Evolutionary conservation across 331 rosid genomes (phyloP).

Genomic region (Telfairia occidentalis): DNA sequence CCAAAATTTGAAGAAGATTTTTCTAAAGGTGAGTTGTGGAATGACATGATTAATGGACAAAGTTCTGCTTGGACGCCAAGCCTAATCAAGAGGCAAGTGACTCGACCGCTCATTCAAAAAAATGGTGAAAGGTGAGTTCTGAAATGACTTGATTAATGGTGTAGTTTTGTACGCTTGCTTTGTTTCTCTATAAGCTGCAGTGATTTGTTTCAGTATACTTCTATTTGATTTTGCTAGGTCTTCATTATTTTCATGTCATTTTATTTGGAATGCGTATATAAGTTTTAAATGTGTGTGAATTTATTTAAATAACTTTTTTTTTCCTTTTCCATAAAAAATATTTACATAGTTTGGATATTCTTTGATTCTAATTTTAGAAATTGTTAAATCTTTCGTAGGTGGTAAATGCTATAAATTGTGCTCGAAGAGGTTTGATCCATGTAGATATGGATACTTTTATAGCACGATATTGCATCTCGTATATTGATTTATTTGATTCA

Average conservation of each 20-base stretch:
- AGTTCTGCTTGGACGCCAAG: conserved; percentile 17
- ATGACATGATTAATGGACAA: conserved; percentile 19
- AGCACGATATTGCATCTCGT: no score
- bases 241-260: neutral
- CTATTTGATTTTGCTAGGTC: neutral
- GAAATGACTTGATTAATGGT: no score
- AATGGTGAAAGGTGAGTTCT: no score
- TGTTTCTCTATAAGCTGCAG: neutral
- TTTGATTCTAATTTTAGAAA: conserved; percentile 1
- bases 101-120: conserved; percentile 26
- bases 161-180: neutral
- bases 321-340: neutral
- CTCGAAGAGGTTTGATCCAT: conserved; percentile 89
- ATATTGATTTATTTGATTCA: no score
- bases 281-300: neutral
- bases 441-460: conserved; percentile 63
- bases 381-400: conserved; percentile 26
- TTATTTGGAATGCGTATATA: neutral
- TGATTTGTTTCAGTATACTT: neutral
- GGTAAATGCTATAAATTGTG: conserved; percentile 86
- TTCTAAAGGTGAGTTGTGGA: conserved; percentile 47
- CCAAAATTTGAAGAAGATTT: conserved; percentile 47
- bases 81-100: conserved; percentile 25
- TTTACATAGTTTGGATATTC: neutral
- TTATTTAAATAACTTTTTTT: neutral